These are phyloP conservation scores for Backusella luteola DNA, from an alignment of 192 early-diverging fungal species.

Conservation along the genomic window DNA sequence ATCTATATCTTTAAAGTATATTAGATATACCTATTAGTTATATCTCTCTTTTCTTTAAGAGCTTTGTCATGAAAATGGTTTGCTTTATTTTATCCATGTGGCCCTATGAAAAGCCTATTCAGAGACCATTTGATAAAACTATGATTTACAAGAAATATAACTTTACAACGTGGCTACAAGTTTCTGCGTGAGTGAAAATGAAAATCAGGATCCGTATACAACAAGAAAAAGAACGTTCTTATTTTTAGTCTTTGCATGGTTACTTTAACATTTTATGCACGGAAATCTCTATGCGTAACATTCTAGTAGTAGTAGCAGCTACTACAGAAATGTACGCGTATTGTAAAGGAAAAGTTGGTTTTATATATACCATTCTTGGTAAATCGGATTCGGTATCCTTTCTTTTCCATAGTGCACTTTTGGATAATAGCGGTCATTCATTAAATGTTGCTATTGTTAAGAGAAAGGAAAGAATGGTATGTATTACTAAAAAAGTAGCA, in stretches of 20 bases:
- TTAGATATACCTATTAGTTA: not conserved
- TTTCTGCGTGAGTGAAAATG: not conserved
- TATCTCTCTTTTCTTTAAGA: not conserved
- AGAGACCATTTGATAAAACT: too few species aligned
- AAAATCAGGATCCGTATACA: not conserved
- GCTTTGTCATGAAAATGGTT: not conserved
- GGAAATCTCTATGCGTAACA: not conserved
- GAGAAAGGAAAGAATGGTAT: too few species aligned
- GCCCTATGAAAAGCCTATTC: not conserved
- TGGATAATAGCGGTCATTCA: too few species aligned
- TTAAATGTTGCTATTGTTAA: too few species aligned
- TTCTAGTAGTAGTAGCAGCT: not conserved
- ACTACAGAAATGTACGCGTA: not conserved
- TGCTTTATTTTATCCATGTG: not conserved
- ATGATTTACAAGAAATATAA: too few species aligned
- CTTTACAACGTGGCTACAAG: not conserved
- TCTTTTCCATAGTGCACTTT: too few species aligned
- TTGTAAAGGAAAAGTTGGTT: too few species aligned
- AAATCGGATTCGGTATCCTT: too few species aligned
- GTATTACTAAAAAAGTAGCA: too few species aligned
- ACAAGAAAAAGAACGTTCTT: not conserved
- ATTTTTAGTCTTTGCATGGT: not conserved
- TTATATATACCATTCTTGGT: too few species aligned
- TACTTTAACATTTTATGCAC: not conserved
- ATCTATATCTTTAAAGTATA: too few species aligned